These are phyloP conservation scores for Asterella californica DNA, from an alignment of 225 moss, liverwort and hornwort genomes.

Conservation along the genomic window DNA sequence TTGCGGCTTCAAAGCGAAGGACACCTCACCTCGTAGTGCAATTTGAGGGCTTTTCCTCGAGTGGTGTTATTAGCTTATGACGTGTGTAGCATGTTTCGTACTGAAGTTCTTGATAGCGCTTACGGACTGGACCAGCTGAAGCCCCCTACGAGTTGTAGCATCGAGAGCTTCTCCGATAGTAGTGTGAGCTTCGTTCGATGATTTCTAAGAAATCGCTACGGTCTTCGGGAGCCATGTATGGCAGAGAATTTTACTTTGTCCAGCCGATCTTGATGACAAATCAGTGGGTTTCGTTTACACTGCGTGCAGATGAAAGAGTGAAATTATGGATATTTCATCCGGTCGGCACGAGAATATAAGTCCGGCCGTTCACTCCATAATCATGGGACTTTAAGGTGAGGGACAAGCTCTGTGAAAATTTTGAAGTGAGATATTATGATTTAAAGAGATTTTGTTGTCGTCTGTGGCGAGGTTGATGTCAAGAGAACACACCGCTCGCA, in stretches of 20 bases:
- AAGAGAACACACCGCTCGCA: too few relatives aligned
- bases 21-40: constrained; percentile 55
- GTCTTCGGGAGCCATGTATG: background rate
- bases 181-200: background rate
- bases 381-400: constrained; percentile 82
- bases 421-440: background rate
- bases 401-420: background rate
- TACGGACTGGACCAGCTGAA: background rate
- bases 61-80: too few relatives aligned
- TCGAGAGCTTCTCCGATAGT: background rate
- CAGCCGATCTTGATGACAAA: background rate
- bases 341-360: too few relatives aligned
- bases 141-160: background rate
- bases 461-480: too few relatives aligned
- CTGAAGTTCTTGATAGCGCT: background rate
- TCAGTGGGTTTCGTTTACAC: background rate
- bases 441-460: too few relatives aligned
- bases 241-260: background rate
- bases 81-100: background rate
- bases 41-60: background rate
- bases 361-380: constrained; percentile 45
- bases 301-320: constrained; percentile 62
- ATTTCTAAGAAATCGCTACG: background rate
- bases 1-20: constrained; percentile 85
- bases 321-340: constrained; percentile 88